A percentile compares a stretch with the other conserved stretches of the same genome.
phyloP scores from a whole-genome alignment of 2,329 filamentous ascomycete genomes.

The Penicillium sp. region DNA sequence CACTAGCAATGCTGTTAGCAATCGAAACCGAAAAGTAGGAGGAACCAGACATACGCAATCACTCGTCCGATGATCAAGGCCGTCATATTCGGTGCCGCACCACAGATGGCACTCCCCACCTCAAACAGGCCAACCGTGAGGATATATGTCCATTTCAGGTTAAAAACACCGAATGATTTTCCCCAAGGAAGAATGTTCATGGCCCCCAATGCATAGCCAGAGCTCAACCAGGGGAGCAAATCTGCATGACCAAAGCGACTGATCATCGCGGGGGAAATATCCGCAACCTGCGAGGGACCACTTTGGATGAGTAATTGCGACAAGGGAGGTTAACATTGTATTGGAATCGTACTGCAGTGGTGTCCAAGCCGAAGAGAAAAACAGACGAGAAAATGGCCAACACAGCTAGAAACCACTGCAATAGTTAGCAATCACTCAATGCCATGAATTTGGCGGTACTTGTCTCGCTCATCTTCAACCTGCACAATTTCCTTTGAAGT shows the following conservation, averaged over 20 bases:
- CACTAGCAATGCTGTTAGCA: background rate
- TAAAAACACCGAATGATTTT: conserved; percentile 41
- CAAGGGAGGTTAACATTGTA: conserved; percentile 27
- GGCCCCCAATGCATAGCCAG: background rate
- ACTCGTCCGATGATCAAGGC: conserved; percentile 45
- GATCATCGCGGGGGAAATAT: conserved; percentile 36
- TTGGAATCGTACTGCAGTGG: conserved; percentile 33
- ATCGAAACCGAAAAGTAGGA: background rate
- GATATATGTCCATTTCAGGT: conserved; percentile 44
- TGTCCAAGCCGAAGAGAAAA: conserved; percentile 21
- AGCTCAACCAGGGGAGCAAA: conserved; percentile 31
- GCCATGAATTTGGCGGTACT: background rate
- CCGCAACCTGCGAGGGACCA: background rate
- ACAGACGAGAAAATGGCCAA: background rate
- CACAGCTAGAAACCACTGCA: conserved; percentile 2
- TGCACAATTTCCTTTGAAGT: background rate
- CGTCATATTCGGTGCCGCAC: conserved; percentile 43
- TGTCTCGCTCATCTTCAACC: background rate
- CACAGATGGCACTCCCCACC: conserved; percentile 37
- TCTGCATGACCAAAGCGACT: conserved; percentile 44
- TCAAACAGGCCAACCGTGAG: conserved; percentile 24
- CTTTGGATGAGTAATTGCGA: background rate
- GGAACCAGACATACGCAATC: conserved; percentile 9
- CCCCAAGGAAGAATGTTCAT: conserved; percentile 32
- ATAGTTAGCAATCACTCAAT: background rate